Conservation (phyloP, 192 early-diverging fungal genomes). For the Gonapodya prolifera region DNA sequence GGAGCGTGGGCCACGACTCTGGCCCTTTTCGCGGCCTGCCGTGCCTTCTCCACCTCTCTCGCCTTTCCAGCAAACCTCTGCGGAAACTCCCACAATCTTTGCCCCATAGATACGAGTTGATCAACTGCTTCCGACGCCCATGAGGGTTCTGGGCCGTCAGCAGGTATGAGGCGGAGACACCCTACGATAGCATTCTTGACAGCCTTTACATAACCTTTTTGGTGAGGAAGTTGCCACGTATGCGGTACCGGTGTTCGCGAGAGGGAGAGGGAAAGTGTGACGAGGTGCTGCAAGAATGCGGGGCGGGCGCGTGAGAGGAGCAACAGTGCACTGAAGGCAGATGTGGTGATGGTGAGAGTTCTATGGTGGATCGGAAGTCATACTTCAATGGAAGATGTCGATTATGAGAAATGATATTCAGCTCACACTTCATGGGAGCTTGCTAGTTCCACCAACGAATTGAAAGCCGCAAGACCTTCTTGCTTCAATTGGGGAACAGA, state of each 20-base stretch:
- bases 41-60: background rate
- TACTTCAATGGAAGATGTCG: too few relatives aligned
- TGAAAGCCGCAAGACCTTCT: background rate
- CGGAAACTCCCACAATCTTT: background rate
- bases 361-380: background rate
- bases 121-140: background rate
- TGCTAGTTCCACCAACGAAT: background rate
- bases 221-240: background rate
- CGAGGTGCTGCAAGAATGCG: background rate
- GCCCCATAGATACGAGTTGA: background rate
- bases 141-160: background rate
- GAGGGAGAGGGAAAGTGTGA: background rate
- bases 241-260: background rate
- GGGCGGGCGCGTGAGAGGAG: background rate
- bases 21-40: background rate
- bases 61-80: background rate
- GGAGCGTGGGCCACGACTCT: background rate
- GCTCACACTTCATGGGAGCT: background rate
- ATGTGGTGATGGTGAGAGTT: background rate
- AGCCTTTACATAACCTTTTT: background rate
- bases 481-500: background rate
- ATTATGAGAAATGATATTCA: too few relatives aligned
- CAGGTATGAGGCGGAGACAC: background rate
- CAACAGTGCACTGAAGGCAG: background rate
- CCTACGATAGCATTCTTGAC: background rate